A percentile compares a stretch with the other conserved stretches of the same genome.
Conservation (phyloP, 495 filamentous ascomycete genomes). For the Aspergillus cavernicola region DNA sequence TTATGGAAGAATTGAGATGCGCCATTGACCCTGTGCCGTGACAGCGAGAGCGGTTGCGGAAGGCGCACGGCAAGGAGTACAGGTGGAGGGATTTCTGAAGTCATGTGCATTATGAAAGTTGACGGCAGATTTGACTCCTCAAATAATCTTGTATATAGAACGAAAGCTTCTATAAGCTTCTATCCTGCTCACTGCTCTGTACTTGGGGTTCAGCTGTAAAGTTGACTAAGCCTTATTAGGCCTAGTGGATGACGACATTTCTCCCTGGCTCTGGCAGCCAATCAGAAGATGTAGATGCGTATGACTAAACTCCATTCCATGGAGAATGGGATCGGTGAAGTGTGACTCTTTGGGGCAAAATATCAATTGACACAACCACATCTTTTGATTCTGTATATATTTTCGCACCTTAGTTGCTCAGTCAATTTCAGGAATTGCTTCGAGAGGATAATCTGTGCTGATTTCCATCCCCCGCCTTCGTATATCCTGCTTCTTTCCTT, state of each 20-base stretch:
- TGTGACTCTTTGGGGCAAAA: slow-evolving; percentile 19
- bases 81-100: not conserved
- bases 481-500: not conserved
- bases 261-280: slow-evolving; percentile 7
- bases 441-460: not conserved
- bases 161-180: too few relatives aligned
- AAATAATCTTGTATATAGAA: slow-evolving; percentile 12
- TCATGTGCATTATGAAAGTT: slow-evolving; percentile 9
- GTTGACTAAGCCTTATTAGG: not conserved
- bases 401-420: not conserved
- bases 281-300: slow-evolving; percentile 3
- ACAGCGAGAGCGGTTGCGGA: not conserved
- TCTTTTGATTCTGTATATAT: slow-evolving; percentile 3
- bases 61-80: slow-evolving; percentile 6
- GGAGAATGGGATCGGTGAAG: slow-evolving; percentile 2
- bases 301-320: slow-evolving; percentile 10
- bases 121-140: slow-evolving; percentile 9
- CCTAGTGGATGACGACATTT: slow-evolving; percentile 22
- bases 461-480: not conserved
- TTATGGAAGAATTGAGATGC: too few relatives aligned
- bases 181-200: too few relatives aligned
- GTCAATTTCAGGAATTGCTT: not conserved
- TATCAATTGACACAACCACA: slow-evolving; percentile 5
- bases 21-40: too few relatives aligned
- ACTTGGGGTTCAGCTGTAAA: too few relatives aligned